Percentiles rank a stretch among this genome's conserved stretches.
Evolutionary conservation across 768 basidiomycete genomes (phyloP).

Genomic region (Podaxis sp.): DNA sequence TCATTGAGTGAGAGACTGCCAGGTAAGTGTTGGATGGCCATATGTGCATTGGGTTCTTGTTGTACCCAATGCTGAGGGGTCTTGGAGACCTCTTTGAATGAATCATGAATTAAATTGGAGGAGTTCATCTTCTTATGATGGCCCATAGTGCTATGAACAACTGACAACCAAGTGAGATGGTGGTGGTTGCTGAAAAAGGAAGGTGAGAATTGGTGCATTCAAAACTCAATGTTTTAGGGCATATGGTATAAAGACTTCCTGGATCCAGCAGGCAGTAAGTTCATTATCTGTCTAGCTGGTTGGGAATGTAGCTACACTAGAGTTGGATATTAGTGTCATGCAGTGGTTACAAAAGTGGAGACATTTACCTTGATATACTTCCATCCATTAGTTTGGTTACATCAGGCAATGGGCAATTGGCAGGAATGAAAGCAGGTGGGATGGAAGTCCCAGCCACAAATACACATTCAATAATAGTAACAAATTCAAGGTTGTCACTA

Average conservation of each 20-base stretch:
- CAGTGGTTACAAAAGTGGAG: not conserved
- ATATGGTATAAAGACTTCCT: constrained; percentile 23
- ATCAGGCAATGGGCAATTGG: constrained; percentile 18
- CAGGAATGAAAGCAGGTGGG: constrained; percentile 29
- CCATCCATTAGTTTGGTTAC: constrained; percentile 8
- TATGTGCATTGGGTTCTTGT: no score
- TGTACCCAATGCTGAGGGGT: no score
- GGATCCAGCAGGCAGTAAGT: constrained; percentile 22
- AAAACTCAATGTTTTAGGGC: constrained; percentile 7
- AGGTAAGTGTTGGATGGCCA: no score
- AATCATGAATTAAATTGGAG: no score
- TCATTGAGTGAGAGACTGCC: no score
- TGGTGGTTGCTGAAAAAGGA: no score
- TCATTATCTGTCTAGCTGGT: constrained; percentile 29
- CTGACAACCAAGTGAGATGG: no score
- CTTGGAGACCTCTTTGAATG: no score
- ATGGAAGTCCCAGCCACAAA: constrained; percentile 31
- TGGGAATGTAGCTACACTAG: constrained; percentile 22
- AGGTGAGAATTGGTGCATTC: no score
- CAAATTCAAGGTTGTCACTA: constrained; percentile 38
- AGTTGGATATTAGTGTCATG: not conserved
- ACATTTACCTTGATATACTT: constrained; percentile 4
- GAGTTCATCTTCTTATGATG: no score
- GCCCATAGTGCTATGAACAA: no score
- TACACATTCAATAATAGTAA: constrained; percentile 41